Conservation (phyloP, 345 rosid genomes). For the Syzygium jambos region DNA sequence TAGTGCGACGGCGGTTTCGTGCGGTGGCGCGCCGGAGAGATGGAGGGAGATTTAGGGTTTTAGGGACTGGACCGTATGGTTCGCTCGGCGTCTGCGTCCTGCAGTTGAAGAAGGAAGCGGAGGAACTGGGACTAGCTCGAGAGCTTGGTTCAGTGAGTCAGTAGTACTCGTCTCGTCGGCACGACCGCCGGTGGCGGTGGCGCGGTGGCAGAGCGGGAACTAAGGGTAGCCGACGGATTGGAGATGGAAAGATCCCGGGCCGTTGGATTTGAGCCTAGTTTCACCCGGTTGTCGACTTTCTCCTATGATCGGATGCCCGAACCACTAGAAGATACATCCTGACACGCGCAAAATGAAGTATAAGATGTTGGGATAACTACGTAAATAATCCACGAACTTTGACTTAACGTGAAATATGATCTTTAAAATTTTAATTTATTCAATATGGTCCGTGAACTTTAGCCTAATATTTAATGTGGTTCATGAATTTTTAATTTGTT, state of each 20-base stretch:
- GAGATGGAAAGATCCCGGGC: not conserved
- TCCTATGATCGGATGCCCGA: too few relatives aligned
- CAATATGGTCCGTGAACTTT: too few relatives aligned
- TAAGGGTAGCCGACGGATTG: not conserved
- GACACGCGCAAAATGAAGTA: fast-evolving
- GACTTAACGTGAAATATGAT: fast-evolving
- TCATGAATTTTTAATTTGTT: too few relatives aligned
- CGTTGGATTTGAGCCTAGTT: not conserved
- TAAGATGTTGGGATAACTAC: too few relatives aligned
- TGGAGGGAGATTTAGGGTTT: not conserved
- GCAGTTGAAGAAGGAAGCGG: not conserved
- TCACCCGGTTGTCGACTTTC: too few relatives aligned
- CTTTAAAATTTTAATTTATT: too few relatives aligned
- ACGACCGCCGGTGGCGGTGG: fast-evolving
- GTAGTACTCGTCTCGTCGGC: not conserved
- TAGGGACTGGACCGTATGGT: not conserved
- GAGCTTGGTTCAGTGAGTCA: not conserved
- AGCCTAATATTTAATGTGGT: too few relatives aligned
- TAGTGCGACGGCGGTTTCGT: not conserved
- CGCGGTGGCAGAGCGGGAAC: fast-evolving
- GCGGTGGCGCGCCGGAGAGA: not conserved
- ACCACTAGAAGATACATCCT: too few relatives aligned
- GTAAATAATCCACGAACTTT: too few relatives aligned
- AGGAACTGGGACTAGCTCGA: not conserved
- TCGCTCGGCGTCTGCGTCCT: not conserved